phyloP scores from a whole-genome alignment of 2,329 filamentous ascomycete species.

The Pseudogymnoascus destructans region DNA sequence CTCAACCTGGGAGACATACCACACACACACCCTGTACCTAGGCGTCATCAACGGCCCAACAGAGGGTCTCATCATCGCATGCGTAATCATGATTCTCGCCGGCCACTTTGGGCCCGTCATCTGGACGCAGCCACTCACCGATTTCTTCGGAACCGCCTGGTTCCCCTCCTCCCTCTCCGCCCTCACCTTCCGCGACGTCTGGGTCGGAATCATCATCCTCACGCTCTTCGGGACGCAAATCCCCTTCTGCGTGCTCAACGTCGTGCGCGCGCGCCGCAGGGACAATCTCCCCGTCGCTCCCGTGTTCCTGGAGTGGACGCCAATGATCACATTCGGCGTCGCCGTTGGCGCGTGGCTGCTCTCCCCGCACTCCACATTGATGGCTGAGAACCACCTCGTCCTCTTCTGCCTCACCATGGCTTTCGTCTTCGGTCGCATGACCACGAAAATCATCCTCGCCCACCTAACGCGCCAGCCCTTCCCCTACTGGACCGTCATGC shows the following conservation, averaged over 20 bases:
- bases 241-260: constrained; percentile 81
- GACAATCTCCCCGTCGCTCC: constrained; percentile 64
- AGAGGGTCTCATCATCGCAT: constrained; percentile 84
- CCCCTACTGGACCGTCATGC: constrained; percentile 90
- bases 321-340: constrained; percentile 69
- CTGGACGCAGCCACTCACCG: constrained; percentile 64
- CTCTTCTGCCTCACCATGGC: constrained; percentile 88
- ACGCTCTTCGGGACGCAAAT: constrained; percentile 63
- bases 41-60: constrained; percentile 96
- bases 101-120: constrained; percentile 80
- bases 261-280: constrained; percentile 59
- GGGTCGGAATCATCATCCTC: constrained; percentile 58
- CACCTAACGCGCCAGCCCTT: constrained; percentile 90
- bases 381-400: constrained; percentile 74
- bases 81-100: constrained; percentile 70
- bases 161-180: constrained; percentile 55
- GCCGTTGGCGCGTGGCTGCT: constrained; percentile 75
- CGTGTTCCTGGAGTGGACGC: constrained; percentile 86
- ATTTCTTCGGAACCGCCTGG: constrained; percentile 54
- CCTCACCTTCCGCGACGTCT: constrained; percentile 72
- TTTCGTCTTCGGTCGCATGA: constrained; percentile 97
- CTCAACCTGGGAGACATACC: constrained; percentile 98
- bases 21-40: constrained; percentile 92
- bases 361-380: constrained; percentile 72
- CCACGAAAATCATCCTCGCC: constrained; percentile 96